Percentiles rank a stretch among this genome's conserved stretches.
These are phyloP conservation scores for Rauvolfia tetraphylla DNA, from an alignment of 257 asterid species.

Conservation along the genomic window DNA sequence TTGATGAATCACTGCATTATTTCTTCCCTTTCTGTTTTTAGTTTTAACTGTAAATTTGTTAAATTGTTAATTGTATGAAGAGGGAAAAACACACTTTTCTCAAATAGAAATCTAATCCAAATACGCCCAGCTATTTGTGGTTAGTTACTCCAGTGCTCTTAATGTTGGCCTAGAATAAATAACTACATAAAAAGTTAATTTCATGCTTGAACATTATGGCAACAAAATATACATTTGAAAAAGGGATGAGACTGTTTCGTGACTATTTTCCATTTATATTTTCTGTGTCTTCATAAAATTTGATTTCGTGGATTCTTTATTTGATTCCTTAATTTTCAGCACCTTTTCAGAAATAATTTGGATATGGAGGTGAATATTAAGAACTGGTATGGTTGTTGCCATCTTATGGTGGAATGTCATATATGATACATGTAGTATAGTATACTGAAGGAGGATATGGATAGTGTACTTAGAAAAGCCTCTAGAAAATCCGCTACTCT, in stretches of 20 bases:
- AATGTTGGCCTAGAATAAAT: background rate
- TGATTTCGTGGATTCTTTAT: background rate
- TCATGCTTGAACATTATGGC: background rate
- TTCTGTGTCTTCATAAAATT: background rate
- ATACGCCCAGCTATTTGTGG: background rate
- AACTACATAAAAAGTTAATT: too few species aligned
- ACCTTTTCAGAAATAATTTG: too few species aligned
- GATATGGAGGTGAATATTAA: too few species aligned
- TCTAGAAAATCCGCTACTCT: slow-evolving; percentile 77
- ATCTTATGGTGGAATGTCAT: too few species aligned
- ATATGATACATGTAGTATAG: too few species aligned
- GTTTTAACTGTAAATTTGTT: background rate
- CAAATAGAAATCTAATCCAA: background rate
- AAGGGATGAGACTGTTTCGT: background rate
- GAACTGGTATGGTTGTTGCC: too few species aligned
- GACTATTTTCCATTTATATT: too few species aligned
- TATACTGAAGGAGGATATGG: too few species aligned
- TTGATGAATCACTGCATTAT: background rate
- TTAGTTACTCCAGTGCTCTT: background rate
- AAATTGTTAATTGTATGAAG: background rate
- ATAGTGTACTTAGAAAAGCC: slow-evolving; percentile 74
- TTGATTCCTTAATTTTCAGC: too few species aligned
- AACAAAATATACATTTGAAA: background rate
- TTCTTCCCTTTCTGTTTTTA: background rate
- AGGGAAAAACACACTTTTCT: too few species aligned